Evolutionary conservation across 129 eudicot genomes (phyloP), one percentile per base, ranked within the genome.

Genomic region (Helichrysum umbraculigerum): DNA sequence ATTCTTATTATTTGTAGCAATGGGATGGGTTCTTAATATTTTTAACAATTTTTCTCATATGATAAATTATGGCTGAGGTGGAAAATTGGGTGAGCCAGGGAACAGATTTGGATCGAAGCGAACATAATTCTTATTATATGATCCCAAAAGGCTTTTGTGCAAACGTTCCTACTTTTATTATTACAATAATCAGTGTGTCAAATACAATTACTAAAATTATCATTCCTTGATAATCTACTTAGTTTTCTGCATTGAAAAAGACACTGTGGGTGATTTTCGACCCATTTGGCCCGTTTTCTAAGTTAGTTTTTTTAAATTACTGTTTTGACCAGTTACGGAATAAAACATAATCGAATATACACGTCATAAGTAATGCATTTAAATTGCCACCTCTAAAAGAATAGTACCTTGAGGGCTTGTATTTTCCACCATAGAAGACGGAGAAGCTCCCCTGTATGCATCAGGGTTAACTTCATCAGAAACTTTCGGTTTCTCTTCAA

Each of bases 341-440:
- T 19, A 19, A 57, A 20, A 5, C 4, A n/a, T n/a, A n/a, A 56
- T 0, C 28, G 4, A 56, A 56, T 19, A n/a, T n/a, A n/a, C n/a
- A n/a, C n/a, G n/a, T n/a, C n/a, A n/a, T 0, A 19, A 56, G 62
- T n/a, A 56, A 56, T 56, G 62, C 8, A 6, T 56, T 29, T 8
- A n/a, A 56, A 56, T 7, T 56, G 62, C 28, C 9, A 56, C 25
- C 62, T 52, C 62, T 56, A n/a, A 0, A 21, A 56, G 56, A 47
- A 75, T 11, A 71, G 15, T 82, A 91, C 96, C 90, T 88, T 87
- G 73, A 29, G 57, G 39, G 64, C 12, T 37, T 41, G 30, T 66
- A 41, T 70, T 64, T 78, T 69, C 87, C 68, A 67, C 73, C 25
- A 32, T 65, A 15, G 76, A 44, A 62, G 81, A 72, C 19, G 25